phyloP scores from a whole-genome alignment of 2,329 filamentous ascomycete genomes.

The Colletotrichum gigasporum region DNA sequence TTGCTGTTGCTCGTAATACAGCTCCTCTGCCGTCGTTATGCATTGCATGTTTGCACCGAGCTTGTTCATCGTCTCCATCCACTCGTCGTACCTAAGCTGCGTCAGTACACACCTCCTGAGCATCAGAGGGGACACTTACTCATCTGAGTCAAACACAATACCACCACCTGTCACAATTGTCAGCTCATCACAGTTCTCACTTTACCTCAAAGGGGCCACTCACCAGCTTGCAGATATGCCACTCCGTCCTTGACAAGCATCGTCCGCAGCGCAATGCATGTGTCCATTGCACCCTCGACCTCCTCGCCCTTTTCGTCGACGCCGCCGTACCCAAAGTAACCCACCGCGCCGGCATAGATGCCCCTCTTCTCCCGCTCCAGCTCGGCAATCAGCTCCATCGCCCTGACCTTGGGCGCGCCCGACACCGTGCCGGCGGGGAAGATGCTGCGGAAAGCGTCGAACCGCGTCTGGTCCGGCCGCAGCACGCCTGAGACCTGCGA shows the following conservation, averaged over 20 bases:
- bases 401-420: constrained; percentile 93
- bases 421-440: constrained; percentile 97
- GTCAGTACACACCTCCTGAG: not conserved
- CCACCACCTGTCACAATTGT: constrained; percentile 68
- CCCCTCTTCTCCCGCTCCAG: constrained; percentile 93
- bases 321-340: constrained; percentile 91
- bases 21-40: constrained; percentile 83
- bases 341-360: constrained; percentile 94
- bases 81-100: constrained; percentile 74
- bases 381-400: constrained; percentile 97
- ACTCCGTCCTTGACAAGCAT: constrained; percentile 94
- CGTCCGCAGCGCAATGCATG: constrained; percentile 81
- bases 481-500: constrained; percentile 95
- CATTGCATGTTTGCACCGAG: constrained; percentile 88
- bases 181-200: not conserved
- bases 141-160: constrained; percentile 94
- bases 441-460: constrained; percentile 95
- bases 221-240: constrained; percentile 86
- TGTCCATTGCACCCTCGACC: constrained; percentile 90
- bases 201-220: constrained; percentile 40
- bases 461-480: constrained; percentile 83
- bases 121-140: constrained; percentile 33
- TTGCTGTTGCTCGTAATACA: constrained; percentile 53
- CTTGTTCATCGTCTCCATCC: constrained; percentile 97
- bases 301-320: constrained; percentile 71